These are phyloP conservation scores for Trichoderma polysporum DNA, from an alignment of 2,329 filamentous ascomycete genomes.

Conservation along the genomic window DNA sequence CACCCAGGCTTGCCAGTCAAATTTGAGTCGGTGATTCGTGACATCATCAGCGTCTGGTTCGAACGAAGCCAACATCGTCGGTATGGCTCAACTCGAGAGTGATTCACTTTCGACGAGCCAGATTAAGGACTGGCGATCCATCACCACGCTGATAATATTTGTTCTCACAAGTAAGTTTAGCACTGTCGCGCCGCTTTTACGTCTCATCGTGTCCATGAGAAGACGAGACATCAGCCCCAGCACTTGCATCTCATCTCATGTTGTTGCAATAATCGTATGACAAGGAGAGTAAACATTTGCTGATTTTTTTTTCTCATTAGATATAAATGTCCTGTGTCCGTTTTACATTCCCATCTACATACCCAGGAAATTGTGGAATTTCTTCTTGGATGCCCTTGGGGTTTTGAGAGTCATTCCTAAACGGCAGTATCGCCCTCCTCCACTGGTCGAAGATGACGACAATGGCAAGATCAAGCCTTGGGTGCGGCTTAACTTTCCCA, in stretches of 20 bases:
- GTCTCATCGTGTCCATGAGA: not conserved
- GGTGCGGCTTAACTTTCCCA: constrained; percentile 56
- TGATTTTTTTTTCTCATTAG: constrained; percentile 39
- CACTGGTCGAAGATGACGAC: constrained; percentile 27
- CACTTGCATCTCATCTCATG: too few species aligned
- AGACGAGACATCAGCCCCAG: not conserved
- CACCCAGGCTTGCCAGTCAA: not conserved
- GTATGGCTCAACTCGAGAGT: not conserved
- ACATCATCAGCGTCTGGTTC: not conserved
- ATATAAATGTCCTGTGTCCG: constrained; percentile 67
- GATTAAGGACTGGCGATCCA: constrained; percentile 67
- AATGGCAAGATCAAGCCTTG: constrained; percentile 40
- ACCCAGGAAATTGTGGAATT: constrained; percentile 51
- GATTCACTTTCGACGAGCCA: constrained; percentile 25
- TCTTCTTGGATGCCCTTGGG: constrained; percentile 38
- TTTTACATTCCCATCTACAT: constrained; percentile 64
- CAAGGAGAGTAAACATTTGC: not conserved
- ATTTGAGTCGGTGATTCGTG: not conserved
- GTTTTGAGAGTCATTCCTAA: constrained; percentile 53
- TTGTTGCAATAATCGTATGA: not conserved
- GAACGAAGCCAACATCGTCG: not conserved
- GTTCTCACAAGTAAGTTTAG: constrained; percentile 65
- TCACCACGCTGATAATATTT: constrained; percentile 68
- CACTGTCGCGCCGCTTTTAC: not conserved
- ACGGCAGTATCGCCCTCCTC: constrained; percentile 30